phyloP scores from a whole-genome alignment of 2,329 filamentous ascomycete species.

The Pestalotiopsis sp. region DNA sequence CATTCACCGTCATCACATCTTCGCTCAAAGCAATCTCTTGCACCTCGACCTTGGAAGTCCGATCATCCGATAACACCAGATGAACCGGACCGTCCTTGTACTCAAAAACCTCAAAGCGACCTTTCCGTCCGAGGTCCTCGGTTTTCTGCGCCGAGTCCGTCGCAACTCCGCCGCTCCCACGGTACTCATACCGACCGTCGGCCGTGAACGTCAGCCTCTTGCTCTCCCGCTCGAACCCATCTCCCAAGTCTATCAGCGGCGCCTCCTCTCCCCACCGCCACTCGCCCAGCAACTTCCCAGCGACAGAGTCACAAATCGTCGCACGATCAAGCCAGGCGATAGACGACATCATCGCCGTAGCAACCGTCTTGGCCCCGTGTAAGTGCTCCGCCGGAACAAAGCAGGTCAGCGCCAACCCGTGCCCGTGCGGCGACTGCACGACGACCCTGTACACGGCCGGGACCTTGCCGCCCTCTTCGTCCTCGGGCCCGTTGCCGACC shows the following conservation, averaged over 20 bases:
- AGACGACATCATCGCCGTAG: not conserved
- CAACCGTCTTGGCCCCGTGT: not conserved
- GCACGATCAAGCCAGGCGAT: constrained; percentile 3
- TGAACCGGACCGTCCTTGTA: not conserved
- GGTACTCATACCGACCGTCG: not conserved
- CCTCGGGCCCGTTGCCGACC: not conserved
- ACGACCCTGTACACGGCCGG: constrained; percentile 1
- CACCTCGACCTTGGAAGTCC: not conserved
- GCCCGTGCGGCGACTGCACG: constrained; percentile 1
- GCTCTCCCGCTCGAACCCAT: not conserved
- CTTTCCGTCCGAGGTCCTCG: not conserved
- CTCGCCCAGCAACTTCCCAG: not conserved
- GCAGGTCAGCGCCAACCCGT: not conserved
- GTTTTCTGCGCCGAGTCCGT: not conserved
- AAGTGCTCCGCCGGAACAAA: not conserved
- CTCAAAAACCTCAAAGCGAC: not conserved
- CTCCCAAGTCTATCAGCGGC: not conserved
- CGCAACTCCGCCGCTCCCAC: not conserved
- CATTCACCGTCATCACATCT: not conserved
- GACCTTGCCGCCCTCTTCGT: not conserved
- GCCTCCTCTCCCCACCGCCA: not conserved
- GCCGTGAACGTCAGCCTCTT: constrained; percentile 3
- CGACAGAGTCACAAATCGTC: not conserved
- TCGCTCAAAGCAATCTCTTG: not conserved
- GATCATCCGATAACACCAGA: not conserved